Conservation (phyloP, 129 eudicot genomes). For the Gnaphalium uliginosum region DNA sequence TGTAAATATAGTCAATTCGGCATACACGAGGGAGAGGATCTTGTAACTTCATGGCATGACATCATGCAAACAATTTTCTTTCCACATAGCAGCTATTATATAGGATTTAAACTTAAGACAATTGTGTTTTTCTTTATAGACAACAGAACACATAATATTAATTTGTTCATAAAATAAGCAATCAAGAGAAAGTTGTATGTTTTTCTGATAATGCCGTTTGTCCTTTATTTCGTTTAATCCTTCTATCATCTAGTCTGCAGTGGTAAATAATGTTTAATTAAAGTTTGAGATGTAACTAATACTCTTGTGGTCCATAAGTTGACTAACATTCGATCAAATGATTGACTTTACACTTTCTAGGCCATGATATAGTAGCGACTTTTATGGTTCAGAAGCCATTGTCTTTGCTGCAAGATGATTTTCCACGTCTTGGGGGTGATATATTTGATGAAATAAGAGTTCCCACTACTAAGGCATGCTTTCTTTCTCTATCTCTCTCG, state of each 20-base stretch:
- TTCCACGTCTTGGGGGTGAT: constrained; percentile 59
- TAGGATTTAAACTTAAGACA: neutral
- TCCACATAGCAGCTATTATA: neutral
- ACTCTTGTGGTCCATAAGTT: constrained; percentile 18
- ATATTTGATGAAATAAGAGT: constrained; percentile 76
- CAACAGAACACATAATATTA: neutral
- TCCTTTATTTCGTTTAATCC: constrained; percentile 9
- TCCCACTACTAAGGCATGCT: constrained; percentile 58
- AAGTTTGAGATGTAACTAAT: constrained; percentile 9
- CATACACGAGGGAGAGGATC: neutral
- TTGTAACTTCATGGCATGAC: neutral
- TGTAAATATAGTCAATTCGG: neutral
- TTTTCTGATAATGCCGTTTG: constrained; percentile 17
- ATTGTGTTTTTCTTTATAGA: neutral
- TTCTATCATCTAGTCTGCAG: constrained; percentile 17
- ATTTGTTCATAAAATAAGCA: neutral
- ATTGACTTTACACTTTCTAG: constrained; percentile 42
- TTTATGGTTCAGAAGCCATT: constrained; percentile 67
- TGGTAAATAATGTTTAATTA: constrained; percentile 6
- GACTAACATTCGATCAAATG: constrained; percentile 18
- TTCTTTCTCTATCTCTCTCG: constrained; percentile 19
- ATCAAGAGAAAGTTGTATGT: constrained; percentile 17
- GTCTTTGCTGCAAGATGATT: constrained; percentile 64
- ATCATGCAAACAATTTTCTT: neutral
- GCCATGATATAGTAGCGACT: constrained; percentile 82